Evolutionary conservation across 208 protist genomes (phyloP), one percentile per base, ranked within the genome.

Genomic region (Acanthamoeba rhysodes): DNA sequence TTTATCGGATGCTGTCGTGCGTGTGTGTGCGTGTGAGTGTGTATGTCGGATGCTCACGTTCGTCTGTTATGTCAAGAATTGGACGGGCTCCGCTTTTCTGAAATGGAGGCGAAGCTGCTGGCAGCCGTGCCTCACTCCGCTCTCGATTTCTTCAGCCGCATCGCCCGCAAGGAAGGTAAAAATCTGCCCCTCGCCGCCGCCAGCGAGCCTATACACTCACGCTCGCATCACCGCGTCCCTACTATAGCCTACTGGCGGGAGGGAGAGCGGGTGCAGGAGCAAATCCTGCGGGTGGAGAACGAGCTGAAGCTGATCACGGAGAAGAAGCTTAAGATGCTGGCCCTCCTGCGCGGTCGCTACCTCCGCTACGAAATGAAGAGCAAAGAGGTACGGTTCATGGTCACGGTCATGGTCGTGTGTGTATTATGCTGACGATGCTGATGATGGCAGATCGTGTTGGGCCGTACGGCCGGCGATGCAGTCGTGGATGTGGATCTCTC

Each of bases 291-390:
- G 64, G 4, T 92, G 22, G 85, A 92, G 37, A 45, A 27, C 24
- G 85, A 92, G 41, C 34, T 76, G 22, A 74, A 92, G 64, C 34
- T 24, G 55, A 45, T 76, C 7, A 92, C 14, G 0, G 85, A 92
- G 64, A 92, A 74, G 57, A 74, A 74, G 41, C 20, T 48, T 20
- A 66, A 92, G 59, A 92, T 92, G 85, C 64, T 92, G 48, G 85
- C 85, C 24, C 57, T 76, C 29, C 85, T 92, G 7, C 55, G 85
- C 24, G 85, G 85, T 18, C 55, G 85, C 16, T 16, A 57, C 57
- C 37, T 92, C 34, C 85, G 85, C 22, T 92, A 92, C 32, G 85
- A 92, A 72, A 92, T 92, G 85, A 92, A 92, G 64, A 92, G 85
- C 57, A 92, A 72, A 92, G 85, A 92, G 85, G 85, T 92, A 8